Base-by-base conservation (phyloP, 352 stramenopile genomes). In the Globisporangium cystogenes region DNA sequence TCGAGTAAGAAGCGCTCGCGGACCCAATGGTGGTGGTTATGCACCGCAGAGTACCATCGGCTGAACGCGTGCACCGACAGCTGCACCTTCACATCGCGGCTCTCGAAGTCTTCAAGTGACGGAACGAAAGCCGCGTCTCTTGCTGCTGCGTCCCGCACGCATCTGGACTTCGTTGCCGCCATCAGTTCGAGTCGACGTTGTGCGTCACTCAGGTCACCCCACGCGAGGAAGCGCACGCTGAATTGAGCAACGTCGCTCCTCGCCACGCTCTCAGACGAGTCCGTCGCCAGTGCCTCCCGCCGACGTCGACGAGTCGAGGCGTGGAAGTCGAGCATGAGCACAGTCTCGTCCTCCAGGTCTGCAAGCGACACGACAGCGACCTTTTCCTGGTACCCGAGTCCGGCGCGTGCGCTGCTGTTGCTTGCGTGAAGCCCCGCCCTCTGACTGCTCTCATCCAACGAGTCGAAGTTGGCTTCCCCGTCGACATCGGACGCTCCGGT, bases 1-100 rank as follows among this genome's bases (percentile, higher is more conserved):
- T 90, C 79, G 0, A 31, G 47, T 6, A 90, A 51, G 55, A 87
- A 90, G 2, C 39, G 60, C 39, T 82, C 72, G 31, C 79, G 76
- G 43, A 83, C 64, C 18, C 64, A 57, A 53, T 82, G 71, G 20
- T 59, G 74, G 41, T 72, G 62, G 26, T 72, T 58, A 15, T 72
- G 60, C 15, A 39, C 72, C 12, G 73, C 60, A 31, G 67, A 40
- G 47, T 83, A 90, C 79, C 76, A 90, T 18, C 71, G 71, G 4
- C 61, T 74, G 49, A 88, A 88, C 18, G 65, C 57, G 31, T 70
- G 66, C n/a, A 85, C 54, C 23, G 48, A 60, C 5, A 80, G 40
- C 35, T 83, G 72, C 0, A 76, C 54, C 33, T 72, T 72, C 35
- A 76, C 50, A 26, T 90, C 71, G 4, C 47, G 20, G 47, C 55